Evolutionary conservation across 345 rosid species (phyloP).

Genomic region (Schrenkiella parvula): DNA sequence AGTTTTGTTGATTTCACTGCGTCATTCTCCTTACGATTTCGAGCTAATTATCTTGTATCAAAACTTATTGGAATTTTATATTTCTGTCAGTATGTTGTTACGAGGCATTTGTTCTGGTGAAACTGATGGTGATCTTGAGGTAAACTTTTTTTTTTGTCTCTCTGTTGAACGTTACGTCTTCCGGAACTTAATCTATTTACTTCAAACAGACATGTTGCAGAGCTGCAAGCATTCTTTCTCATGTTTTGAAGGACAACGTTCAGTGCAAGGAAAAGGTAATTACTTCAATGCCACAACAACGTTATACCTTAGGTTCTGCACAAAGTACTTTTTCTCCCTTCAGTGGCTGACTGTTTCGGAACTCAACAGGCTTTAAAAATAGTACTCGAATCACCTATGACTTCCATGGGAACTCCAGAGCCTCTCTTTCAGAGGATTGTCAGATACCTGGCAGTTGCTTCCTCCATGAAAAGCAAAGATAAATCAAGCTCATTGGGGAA

Average conservation of each 20-base stretch:
- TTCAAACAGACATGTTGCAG: conserved; percentile 82
- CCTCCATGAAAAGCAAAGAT: conserved; percentile 72
- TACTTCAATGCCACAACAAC: background rate
- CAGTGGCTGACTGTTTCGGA: conserved; percentile 6
- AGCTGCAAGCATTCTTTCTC: conserved; percentile 94
- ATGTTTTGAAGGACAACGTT: conserved; percentile 69
- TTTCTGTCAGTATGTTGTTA: conserved; percentile 72
- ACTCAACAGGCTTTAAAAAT: conserved; percentile 58
- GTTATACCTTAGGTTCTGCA: background rate
- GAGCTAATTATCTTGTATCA: background rate
- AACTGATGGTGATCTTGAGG: conserved; percentile 95
- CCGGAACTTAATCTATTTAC: background rate
- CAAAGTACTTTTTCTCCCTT: background rate
- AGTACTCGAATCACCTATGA: conserved; percentile 68
- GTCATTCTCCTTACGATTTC: background rate
- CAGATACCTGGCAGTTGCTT: conserved; percentile 82
- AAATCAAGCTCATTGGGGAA: conserved; percentile 45
- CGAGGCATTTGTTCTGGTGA: conserved; percentile 84
- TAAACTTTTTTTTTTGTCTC: conserved; percentile 28
- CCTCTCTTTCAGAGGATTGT: conserved; percentile 84
- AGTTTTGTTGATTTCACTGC: background rate
- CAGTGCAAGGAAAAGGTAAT: conserved; percentile 89
- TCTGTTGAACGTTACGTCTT: background rate
- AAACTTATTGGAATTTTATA: background rate
- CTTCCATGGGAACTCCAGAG: conserved; percentile 82